A percentile compares a stretch with the other conserved stretches of the same genome.
phyloP scores from a whole-genome alignment of 2,329 filamentous ascomycete genomes.

The Lecanicillium sp. region DNA sequence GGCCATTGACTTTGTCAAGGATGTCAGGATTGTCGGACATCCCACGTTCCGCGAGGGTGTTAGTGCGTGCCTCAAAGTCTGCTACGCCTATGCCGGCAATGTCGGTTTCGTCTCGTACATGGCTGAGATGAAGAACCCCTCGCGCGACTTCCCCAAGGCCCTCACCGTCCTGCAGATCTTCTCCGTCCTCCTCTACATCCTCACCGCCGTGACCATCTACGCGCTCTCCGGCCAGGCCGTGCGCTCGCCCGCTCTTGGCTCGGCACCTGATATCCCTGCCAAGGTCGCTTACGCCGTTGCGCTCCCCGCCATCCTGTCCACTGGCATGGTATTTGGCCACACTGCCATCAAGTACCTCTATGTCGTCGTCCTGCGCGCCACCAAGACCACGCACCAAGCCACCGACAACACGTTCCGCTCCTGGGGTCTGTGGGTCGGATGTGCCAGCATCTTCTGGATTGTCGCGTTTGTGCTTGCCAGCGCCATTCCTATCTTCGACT shows the following conservation, averaged over 20 bases:
- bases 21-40: conserved; percentile 25
- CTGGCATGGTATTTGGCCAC: conserved; percentile 27
- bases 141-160: conserved; percentile 26
- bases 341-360: conserved; percentile 30
- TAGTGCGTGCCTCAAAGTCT: conserved; percentile 29
- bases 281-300: conserved; percentile 29
- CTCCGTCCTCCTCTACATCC: conserved; percentile 27
- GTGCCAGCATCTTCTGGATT: conserved; percentile 29
- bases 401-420: conserved; percentile 27
- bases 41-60: conserved; percentile 28
- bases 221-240: conserved; percentile 27
- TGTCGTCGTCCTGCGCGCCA: conserved; percentile 27
- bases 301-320: conserved; percentile 26
- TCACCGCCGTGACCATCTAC: conserved; percentile 28
- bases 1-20: conserved; percentile 22
- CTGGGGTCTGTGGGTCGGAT: conserved; percentile 30
- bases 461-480: conserved; percentile 30
- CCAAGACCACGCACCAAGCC: conserved; percentile 27
- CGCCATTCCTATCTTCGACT: conserved; percentile 33
- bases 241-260: conserved; percentile 29
- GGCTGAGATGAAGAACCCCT: conserved; percentile 29
- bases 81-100: conserved; percentile 33
- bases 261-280: conserved; percentile 25
- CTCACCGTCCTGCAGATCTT: conserved; percentile 27
- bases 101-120: conserved; percentile 31